Conservation (phyloP, 148 eudicot genomes). For the Mesembryanthemum crystallinum region DNA sequence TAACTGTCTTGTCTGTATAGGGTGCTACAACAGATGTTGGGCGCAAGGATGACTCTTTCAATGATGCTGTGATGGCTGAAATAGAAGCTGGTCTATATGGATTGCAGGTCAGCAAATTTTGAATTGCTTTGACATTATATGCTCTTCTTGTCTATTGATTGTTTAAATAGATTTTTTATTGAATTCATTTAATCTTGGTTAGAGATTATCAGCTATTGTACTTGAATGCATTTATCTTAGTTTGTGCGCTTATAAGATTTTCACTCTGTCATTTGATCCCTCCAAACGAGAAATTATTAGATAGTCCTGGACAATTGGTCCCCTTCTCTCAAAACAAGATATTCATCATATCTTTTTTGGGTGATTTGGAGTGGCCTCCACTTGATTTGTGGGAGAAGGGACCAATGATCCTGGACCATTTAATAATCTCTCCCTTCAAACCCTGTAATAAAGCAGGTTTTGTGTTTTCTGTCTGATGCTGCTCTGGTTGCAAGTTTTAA, state of each 20-base stretch:
- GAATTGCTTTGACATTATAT: not conserved
- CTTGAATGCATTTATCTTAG: not conserved
- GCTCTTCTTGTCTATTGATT: not conserved
- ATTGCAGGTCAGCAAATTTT: slow-evolving; percentile 57
- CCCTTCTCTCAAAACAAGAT: too few species aligned
- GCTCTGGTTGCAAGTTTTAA: not conserved
- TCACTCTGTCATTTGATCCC: not conserved
- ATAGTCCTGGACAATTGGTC: too few species aligned
- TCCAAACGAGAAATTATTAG: too few species aligned
- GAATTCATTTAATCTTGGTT: not conserved
- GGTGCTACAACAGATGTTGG: slow-evolving; percentile 38
- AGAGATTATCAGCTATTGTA: not conserved
- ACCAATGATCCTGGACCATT: too few species aligned
- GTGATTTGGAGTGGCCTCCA: too few species aligned
- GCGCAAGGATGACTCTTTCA: slow-evolving; percentile 45
- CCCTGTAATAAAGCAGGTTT: not conserved
- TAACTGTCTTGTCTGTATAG: slow-evolving; percentile 35
- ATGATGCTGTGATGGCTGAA: slow-evolving; percentile 87
- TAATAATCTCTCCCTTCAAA: too few species aligned
- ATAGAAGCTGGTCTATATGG: slow-evolving; percentile 84
- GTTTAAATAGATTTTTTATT: not conserved
- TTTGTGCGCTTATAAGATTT: not conserved
- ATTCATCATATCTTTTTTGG: too few species aligned
- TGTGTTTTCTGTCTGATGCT: slow-evolving; percentile 11
- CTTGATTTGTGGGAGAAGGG: too few species aligned